Conservation (phyloP, 805 yeast genomes). For the Candida suzukii region DNA sequence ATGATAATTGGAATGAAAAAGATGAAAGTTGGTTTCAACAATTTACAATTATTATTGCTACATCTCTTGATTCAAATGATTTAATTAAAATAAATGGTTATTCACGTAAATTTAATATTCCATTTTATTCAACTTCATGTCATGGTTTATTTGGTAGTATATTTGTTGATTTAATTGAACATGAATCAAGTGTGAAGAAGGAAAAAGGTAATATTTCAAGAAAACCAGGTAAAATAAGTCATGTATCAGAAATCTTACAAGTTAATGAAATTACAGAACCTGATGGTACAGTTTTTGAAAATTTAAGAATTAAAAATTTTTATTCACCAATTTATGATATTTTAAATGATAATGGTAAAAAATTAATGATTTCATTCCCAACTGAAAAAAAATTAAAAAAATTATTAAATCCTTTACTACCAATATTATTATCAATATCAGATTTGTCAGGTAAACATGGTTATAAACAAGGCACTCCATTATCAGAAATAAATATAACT, state of each 20-base stretch:
- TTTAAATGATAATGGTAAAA: constrained; percentile 31
- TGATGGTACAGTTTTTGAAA: constrained; percentile 27
- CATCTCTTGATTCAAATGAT: constrained; percentile 45
- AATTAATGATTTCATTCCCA: constrained; percentile 17
- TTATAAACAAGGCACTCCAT: constrained; percentile 5
- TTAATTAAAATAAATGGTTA: constrained; percentile 42
- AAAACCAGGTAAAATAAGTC: constrained; percentile 40
- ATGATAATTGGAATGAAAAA: constrained; percentile 20
- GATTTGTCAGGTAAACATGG: constrained; percentile 22
- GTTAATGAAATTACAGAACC: constrained; percentile 30
- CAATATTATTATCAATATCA: constrained; percentile 51
- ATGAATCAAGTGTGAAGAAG: constrained; percentile 47
- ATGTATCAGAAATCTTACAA: constrained; percentile 34
- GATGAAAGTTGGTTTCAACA: constrained; percentile 34
- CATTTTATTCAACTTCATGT: constrained; percentile 60
- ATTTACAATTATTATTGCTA: constrained; percentile 70
- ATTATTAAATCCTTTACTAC: constrained; percentile 51
- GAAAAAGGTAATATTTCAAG: constrained; percentile 44
- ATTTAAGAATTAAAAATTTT: constrained; percentile 27
- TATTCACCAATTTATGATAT: constrained; percentile 32
- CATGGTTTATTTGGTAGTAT: constrained; percentile 83
- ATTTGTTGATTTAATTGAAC: constrained; percentile 69
- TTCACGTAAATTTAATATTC: constrained; percentile 50
- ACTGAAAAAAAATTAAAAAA: constrained; percentile 34
- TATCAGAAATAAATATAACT: constrained; percentile 17